Conservation (phyloP, 2,329 filamentous ascomycete species). For the Macroventuria anomochaeta region DNA sequence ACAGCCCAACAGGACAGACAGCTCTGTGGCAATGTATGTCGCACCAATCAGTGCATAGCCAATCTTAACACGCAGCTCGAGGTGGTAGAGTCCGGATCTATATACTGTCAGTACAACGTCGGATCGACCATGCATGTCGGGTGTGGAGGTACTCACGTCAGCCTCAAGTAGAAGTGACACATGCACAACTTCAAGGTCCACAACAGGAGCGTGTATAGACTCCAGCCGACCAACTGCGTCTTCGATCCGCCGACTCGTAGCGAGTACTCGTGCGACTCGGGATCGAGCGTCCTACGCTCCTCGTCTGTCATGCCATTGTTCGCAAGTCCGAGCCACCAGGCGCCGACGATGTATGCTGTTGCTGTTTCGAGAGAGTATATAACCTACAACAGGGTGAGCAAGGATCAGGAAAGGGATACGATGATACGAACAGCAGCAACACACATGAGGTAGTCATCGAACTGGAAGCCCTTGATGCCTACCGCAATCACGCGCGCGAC, state of each 20-base stretch:
- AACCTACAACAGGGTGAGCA: conserved; percentile 44
- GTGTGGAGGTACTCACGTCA: conserved; percentile 36
- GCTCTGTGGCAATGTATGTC: conserved; percentile 59
- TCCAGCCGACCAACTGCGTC: conserved; percentile 62
- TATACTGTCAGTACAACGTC: conserved; percentile 7
- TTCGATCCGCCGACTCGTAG: conserved; percentile 61
- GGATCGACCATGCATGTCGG: neutral
- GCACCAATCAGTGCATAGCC: conserved; percentile 58
- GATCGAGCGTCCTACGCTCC: conserved; percentile 55
- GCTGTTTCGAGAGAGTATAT: conserved; percentile 60
- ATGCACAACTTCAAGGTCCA: conserved; percentile 63
- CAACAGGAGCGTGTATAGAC: conserved; percentile 59
- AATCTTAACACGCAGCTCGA: conserved; percentile 48
- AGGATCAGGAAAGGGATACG: neutral
- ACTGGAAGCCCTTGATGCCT: conserved; percentile 59
- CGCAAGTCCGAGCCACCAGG: conserved; percentile 59
- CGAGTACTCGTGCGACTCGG: conserved; percentile 55
- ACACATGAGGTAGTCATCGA: conserved; percentile 67
- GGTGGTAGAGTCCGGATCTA: conserved; percentile 16
- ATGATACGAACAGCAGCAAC: conserved; percentile 56
- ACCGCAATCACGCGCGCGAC: conserved; percentile 57
- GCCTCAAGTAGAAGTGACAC: conserved; percentile 62
- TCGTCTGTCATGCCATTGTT: conserved; percentile 44
- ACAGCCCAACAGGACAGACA: conserved; percentile 61
- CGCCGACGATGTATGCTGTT: conserved; percentile 58